phyloP scores from a whole-genome alignment of 2,329 filamentous ascomycete species.

The Cladosporium sp. region DNA sequence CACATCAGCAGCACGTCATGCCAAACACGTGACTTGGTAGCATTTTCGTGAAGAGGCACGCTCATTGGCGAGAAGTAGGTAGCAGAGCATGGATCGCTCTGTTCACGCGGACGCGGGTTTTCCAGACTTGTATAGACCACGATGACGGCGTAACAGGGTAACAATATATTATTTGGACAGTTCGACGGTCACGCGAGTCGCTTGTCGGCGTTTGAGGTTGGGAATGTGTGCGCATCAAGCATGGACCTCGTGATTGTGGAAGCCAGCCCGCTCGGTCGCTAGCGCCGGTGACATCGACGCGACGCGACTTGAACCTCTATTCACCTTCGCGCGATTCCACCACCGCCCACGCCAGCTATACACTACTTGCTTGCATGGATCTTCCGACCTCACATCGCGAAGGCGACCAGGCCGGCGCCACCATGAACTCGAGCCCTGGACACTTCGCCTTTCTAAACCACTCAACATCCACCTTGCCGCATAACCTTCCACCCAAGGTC shows the following conservation, averaged over 20 bases:
- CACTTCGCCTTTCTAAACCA: slow-evolving; percentile 56
- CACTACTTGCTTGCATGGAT: not conserved
- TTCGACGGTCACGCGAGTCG: not conserved
- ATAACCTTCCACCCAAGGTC: slow-evolving; percentile 50
- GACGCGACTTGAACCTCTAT: slow-evolving; percentile 4
- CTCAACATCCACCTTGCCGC: slow-evolving; percentile 53
- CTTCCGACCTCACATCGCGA: not conserved
- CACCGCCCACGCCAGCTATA: not conserved
- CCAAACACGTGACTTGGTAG: slow-evolving; percentile 4
- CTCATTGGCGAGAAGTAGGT: slow-evolving; percentile 7
- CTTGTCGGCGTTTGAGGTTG: not conserved
- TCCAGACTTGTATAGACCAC: too few relatives aligned
- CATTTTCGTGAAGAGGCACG: slow-evolving; percentile 3
- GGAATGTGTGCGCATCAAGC: not conserved
- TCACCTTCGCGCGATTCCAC: not conserved
- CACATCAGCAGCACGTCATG: not conserved
- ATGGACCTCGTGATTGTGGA: not conserved
- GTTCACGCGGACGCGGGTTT: too few relatives aligned
- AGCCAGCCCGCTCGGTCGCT: not conserved
- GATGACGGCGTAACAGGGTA: too few relatives aligned
- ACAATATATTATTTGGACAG: too few relatives aligned
- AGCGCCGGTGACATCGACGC: not conserved
- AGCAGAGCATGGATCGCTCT: not conserved
- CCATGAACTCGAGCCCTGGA: not conserved
- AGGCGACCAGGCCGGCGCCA: not conserved